Base-by-base conservation (phyloP, 192 early-diverging fungal species). In the Linderina pennispora region DNA sequence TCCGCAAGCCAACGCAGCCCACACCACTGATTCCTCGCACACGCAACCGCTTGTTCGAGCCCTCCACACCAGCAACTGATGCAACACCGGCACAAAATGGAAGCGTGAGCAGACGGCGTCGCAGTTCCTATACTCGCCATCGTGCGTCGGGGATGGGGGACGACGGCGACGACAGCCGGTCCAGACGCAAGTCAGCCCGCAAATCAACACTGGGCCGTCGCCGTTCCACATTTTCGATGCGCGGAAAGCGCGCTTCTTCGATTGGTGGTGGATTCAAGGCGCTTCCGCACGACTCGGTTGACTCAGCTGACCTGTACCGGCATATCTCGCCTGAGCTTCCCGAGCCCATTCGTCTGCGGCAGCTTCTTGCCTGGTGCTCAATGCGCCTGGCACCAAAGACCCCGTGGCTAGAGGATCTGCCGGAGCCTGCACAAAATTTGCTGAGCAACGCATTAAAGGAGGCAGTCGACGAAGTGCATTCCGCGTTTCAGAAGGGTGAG, bases 301-400 rank as follows among this genome's bases (percentile, higher is more conserved):
- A 58, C 10, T 32, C 79, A 4, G 33, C 49, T 2, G 80, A 84
- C 40, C 85, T 77, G 50, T 86, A 81, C 65, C 63, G 77, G 16
- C 84, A 81, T 45, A 78, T 88, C 15, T 78, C 83, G 53, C 67
- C 74, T 2, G 84, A 86, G 8, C 55, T 78, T 45, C 75, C 78
- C 1, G 84, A 81, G 43, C 84, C 83, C 5, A 54, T 79, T 1
- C 76, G 78, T 1, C 70, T 88, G 57, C 73, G 80, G 0, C 82
- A 88, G 55, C 69, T 88, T 33, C 48, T 88, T 1, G 52, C 76
- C 10, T 88, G 86, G 86, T 82, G 82, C 41, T 77, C 79, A 0
- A 59, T 79, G 17, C 45, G 62, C 11, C 57, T 62, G 1, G 24
- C 4, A 15, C n/a, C 40, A 0, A 34, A 38, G 15, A 19, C 20